Evolutionary conservation across 495 filamentous ascomycete species (phyloP), one percentile per base, ranked within the genome.

Genomic region (Lentithecium fluviatile): DNA sequence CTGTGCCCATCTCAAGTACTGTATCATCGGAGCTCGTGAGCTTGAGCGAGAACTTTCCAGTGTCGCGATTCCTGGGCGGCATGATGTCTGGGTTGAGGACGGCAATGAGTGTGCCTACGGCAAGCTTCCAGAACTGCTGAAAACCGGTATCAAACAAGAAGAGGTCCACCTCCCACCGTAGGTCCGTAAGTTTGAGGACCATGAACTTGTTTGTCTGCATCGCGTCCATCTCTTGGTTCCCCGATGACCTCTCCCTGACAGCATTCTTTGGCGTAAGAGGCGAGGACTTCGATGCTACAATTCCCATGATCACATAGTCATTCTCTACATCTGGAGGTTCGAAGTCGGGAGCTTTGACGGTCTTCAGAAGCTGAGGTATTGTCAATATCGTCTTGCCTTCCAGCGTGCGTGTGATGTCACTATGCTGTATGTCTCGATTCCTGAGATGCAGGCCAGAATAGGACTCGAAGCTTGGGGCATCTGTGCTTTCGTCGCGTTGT

Each of bases 41-140:
- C 0, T 87, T 84, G 24, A 99, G 78, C 36, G 86, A 89, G 72
- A 97, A 99, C 23, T 82, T 79, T 23, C 90, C 89, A 4, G 88
- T 92, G 56, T 89, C 88, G 13, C 85, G 77, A 51, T 84, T 84
- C 13, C 85, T 85, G 2, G 95, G 95, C 8, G 92, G 89, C 82
- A 99, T 86, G 64, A 97, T 87, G 2, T 75, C 84, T 0, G 95
- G 94, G 65, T 97, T 99, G n/a, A 99, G 77, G 36, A 99, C 87
- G 7, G 95, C 94, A 51, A 99, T 79, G 2, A 97, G 78, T 0
- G 89, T 95, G 20, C 95, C 94, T 2, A 88, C 82, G 0, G 86
- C 84, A 4, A 97, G 78, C 68, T 95, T 91, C 85, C 92, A 96
- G 76, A 90, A 97, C 38, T 86, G 85, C 4, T 89, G 85, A 69